Evolutionary conservation across 2,329 filamentous ascomycete species (phyloP).

Genomic region (Hypoxylon sp.): DNA sequence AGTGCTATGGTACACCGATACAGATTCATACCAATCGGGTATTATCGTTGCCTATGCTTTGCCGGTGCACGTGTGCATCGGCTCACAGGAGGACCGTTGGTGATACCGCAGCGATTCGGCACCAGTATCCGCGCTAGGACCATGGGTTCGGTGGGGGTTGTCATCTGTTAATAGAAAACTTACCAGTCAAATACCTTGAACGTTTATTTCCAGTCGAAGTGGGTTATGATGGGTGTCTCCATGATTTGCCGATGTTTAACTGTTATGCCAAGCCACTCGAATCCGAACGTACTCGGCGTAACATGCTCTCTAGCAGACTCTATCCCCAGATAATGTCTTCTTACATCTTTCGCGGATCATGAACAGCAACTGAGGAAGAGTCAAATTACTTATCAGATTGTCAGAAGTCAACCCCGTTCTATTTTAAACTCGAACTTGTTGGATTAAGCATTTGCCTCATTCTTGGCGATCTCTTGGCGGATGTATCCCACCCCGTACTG

Average conservation of each 20-base stretch:
- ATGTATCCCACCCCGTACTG: conserved; percentile 19
- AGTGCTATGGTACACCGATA: conserved; percentile 4
- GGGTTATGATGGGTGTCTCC: conserved; percentile 1
- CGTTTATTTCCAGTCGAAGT: not conserved
- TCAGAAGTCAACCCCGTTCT: conserved; percentile 11
- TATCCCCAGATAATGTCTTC: not conserved
- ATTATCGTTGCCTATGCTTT: not conserved
- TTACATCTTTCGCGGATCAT: not conserved
- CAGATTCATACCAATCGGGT: conserved; percentile 12
- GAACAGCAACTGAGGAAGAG: not conserved
- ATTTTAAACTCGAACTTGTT: conserved; percentile 27
- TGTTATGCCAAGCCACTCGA: not conserved
- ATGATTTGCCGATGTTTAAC: not conserved
- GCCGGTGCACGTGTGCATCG: conserved; percentile 20
- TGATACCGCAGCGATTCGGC: conserved; percentile 23
- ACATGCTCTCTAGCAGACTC: not conserved
- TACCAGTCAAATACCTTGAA: conserved; percentile 14
- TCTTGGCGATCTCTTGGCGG: conserved; percentile 51
- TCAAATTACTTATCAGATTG: conserved; percentile 5
- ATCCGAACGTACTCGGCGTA: not conserved
- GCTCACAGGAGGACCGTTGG: conserved; percentile 4
- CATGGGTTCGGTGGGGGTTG: conserved; percentile 1
- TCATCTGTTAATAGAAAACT: conserved; percentile 24
- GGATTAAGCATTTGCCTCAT: conserved; percentile 48
- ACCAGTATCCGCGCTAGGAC: conserved; percentile 10